Conservation (phyloP, 2,329 filamentous ascomycete genomes). For the Fusarium torreyae region DNA sequence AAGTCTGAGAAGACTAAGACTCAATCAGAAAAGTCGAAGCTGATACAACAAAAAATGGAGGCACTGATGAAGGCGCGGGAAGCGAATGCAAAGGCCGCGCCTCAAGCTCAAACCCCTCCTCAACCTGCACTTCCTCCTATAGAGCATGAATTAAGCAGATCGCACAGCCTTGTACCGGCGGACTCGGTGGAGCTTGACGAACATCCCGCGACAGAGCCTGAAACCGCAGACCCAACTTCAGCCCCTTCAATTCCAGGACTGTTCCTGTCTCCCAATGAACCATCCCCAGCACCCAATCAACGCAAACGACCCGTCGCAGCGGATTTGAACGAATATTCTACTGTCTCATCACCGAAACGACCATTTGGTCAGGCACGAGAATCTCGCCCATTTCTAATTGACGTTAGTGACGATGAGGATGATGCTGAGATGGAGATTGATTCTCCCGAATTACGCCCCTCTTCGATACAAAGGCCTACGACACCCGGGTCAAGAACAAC, state of each 20-base stretch:
- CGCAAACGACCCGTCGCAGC: conserved; percentile 71
- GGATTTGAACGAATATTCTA: conserved; percentile 75
- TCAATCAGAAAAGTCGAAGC: conserved; percentile 78
- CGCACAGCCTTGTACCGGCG: conserved; percentile 7
- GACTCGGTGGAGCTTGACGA: conserved; percentile 10
- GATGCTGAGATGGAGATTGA: conserved; percentile 79
- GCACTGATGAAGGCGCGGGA: conserved; percentile 75
- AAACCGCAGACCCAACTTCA: conserved; percentile 29
- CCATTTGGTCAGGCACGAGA: conserved; percentile 72
- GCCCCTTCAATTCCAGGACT: conserved; percentile 56
- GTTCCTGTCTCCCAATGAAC: conserved; percentile 53
- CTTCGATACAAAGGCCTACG: conserved; percentile 52
- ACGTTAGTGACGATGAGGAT: conserved; percentile 83
- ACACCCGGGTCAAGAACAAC: conserved; percentile 55
- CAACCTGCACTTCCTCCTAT: conserved; percentile 5
- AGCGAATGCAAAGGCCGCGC: conserved; percentile 53
- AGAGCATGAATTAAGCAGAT: conserved; percentile 20
- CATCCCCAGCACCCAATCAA: conserved; percentile 37
- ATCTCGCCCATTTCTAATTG: conserved; percentile 80
- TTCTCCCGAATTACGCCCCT: conserved; percentile 63
- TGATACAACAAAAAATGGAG: conserved; percentile 84
- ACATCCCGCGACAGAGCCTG: conserved; percentile 10
- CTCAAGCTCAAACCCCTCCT: conserved; percentile 1
- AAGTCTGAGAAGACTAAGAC: conserved; percentile 41
- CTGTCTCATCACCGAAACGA: conserved; percentile 66